Percentiles rank a stretch among this genome's conserved stretches.
Conservation (phyloP, 2,329 filamentous ascomycete species). For the Botrytis hyacinthi region DNA sequence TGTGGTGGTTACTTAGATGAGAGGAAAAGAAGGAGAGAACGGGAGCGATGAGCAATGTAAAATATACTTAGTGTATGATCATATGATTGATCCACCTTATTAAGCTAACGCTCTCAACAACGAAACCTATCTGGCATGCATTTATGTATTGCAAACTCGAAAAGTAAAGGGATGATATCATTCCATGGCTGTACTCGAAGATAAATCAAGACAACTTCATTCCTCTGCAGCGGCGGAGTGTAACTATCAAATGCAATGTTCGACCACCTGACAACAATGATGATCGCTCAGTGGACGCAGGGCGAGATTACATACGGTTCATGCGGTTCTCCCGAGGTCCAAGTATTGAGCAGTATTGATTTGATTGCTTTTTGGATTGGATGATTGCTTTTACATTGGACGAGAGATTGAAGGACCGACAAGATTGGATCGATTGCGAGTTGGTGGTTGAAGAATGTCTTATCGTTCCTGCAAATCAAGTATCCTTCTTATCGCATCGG, state of each 20-base stretch:
- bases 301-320: neutral
- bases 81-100: slow-evolving; percentile 12
- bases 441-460: slow-evolving; percentile 1
- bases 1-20: neutral
- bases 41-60: slow-evolving; percentile 4
- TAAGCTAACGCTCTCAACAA: neutral
- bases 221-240: neutral
- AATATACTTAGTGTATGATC: slow-evolving; percentile 18
- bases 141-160: neutral
- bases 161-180: neutral
- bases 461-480: slow-evolving; percentile 8
- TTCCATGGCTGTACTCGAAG: neutral
- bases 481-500: neutral
- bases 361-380: neutral
- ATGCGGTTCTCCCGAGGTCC: neutral
- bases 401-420: neutral
- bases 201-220: neutral
- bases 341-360: neutral
- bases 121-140: neutral
- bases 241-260: neutral
- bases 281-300: slow-evolving; percentile 1
- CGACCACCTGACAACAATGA: slow-evolving; percentile 10
- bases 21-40: neutral
- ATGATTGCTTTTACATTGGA: neutral
- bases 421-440: slow-evolving; percentile 5